These are phyloP conservation scores for Colletotrichum australisinense DNA, from an alignment of 2,329 filamentous ascomycete genomes.

Conservation along the genomic window DNA sequence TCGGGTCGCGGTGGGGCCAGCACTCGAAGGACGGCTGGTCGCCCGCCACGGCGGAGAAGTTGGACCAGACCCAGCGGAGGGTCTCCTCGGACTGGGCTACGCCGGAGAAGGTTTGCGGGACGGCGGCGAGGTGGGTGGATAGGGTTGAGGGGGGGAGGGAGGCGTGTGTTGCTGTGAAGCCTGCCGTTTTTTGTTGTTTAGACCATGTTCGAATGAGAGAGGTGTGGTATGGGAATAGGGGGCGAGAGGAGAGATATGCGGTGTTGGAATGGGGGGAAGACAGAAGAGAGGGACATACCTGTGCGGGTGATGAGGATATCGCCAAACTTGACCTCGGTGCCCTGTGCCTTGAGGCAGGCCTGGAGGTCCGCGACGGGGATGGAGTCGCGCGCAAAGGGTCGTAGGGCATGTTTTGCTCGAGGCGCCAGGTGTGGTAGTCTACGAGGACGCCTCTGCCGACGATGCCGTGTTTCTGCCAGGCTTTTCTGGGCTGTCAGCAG, in stretches of 20 bases:
- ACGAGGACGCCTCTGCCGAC: slow-evolving; percentile 62
- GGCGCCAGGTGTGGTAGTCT: slow-evolving; percentile 62
- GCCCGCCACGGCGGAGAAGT: slow-evolving; percentile 67
- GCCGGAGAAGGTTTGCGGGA: slow-evolving; percentile 45
- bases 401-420: slow-evolving; percentile 42
- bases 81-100: slow-evolving; percentile 60
- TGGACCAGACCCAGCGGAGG: slow-evolving; percentile 69
- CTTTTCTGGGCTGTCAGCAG: slow-evolving; percentile 12
- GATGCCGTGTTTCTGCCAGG: slow-evolving; percentile 49
- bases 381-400: slow-evolving; percentile 33
- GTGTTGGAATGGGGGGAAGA: no score
- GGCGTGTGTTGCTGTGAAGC: slow-evolving; percentile 34
- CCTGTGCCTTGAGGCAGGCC: slow-evolving; percentile 35
- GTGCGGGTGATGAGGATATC: slow-evolving; percentile 69
- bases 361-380: slow-evolving; percentile 34
- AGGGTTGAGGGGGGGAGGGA: slow-evolving; percentile 23
- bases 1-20: slow-evolving; percentile 50
- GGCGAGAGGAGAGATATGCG: no score
- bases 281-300: slow-evolving; percentile 37
- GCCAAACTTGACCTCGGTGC: slow-evolving; percentile 48
- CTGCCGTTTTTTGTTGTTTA: background rate
- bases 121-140: slow-evolving; percentile 7
- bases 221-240: background rate
- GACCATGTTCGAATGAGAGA: no score
- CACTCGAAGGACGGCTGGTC: slow-evolving; percentile 66